Percentiles rank a stretch among this genome's conserved stretches.
Evolutionary conservation across 179 eudicot species (phyloP).

Genomic region (Patellifolia procumbens): DNA sequence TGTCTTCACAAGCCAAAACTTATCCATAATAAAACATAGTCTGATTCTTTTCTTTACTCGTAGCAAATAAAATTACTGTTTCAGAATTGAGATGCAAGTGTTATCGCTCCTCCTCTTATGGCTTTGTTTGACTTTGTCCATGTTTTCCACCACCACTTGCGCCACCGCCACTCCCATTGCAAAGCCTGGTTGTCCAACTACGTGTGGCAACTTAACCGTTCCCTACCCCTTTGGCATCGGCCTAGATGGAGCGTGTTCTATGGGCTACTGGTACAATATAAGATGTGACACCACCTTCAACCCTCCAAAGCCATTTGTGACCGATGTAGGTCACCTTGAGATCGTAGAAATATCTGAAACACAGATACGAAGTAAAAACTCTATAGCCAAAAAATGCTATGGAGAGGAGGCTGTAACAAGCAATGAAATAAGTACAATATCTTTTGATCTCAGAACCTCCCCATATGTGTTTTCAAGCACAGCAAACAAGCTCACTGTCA

Average conservation of each 20-base stretch:
- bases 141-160: not conserved
- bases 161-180: conserved; percentile 14
- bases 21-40: no score
- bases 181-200: conserved; percentile 38
- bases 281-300: conserved; percentile 36
- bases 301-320: conserved; percentile 47
- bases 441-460: not conserved
- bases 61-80: no score
- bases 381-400: conserved; percentile 31
- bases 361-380: conserved; percentile 32
- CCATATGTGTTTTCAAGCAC: conserved; percentile 42
- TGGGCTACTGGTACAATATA: conserved; percentile 24
- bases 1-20: no score
- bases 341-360: conserved; percentile 38
- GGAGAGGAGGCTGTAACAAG: not conserved
- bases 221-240: conserved; percentile 51
- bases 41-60: no score
- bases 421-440: no score
- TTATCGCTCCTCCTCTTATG: not conserved
- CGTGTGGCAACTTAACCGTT: conserved; percentile 38
- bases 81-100: not conserved
- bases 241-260: conserved; percentile 28
- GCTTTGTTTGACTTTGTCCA: not conserved
- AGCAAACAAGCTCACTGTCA: conserved; percentile 39
- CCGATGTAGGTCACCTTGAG: not conserved